Conservation (phyloP, 129 eudicot genomes). For the Sambucus nigra region DNA sequence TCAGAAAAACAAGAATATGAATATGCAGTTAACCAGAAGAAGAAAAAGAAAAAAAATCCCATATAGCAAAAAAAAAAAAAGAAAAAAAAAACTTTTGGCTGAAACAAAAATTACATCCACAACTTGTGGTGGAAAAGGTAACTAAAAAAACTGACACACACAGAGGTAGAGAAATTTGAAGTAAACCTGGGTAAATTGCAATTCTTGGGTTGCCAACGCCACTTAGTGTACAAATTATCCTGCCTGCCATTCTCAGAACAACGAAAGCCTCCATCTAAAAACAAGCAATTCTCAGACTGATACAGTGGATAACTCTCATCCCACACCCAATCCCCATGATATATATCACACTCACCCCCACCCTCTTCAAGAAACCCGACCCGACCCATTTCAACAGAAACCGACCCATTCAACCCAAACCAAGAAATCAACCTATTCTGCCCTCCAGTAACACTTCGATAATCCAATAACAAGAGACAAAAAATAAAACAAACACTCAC, state of each 20-base stretch:
- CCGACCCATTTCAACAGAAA: constrained; percentile 10
- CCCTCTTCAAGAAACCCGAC: constrained; percentile 54
- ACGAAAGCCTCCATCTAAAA: constrained; percentile 68
- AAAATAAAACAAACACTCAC: constrained; percentile 35
- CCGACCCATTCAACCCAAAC: constrained; percentile 33
- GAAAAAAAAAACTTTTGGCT: background rate
- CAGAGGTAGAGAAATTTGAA: no score
- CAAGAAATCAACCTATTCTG: constrained; percentile 29
- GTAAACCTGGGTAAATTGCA: constrained; percentile 80
- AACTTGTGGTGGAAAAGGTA: background rate
- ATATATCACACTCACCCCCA: constrained; percentile 49
- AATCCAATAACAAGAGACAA: constrained; percentile 47
- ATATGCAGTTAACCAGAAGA: no score
- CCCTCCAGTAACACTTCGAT: constrained; percentile 28
- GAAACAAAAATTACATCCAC: background rate
- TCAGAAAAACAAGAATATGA: no score
- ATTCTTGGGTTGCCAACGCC: constrained; percentile 91
- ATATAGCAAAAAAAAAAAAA: background rate
- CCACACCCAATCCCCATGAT: constrained; percentile 76
- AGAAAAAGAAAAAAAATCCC: background rate
- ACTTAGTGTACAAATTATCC: constrained; percentile 63
- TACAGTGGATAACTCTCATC: constrained; percentile 81
- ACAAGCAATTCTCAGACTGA: constrained; percentile 56
- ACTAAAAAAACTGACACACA: no score
- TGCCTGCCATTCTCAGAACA: constrained; percentile 69